These are phyloP conservation scores for Primulina eburnea DNA, from an alignment of 257 asterid species.

Conservation along the genomic window DNA sequence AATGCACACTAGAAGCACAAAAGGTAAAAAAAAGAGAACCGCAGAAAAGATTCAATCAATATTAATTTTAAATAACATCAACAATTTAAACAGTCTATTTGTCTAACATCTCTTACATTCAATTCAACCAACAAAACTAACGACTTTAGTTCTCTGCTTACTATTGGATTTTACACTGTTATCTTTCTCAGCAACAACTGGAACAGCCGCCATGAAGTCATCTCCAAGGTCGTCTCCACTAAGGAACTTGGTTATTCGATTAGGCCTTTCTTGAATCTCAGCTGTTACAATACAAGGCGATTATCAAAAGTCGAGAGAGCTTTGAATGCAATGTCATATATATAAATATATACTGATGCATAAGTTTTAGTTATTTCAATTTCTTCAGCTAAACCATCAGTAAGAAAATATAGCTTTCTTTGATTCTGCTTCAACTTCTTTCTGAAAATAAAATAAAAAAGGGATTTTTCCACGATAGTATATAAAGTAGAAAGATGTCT, in stretches of 20 bases:
- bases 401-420: too few species aligned
- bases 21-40: too few species aligned
- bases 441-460: too few species aligned
- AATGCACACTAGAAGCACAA: too few species aligned
- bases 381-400: too few species aligned
- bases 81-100: neutral
- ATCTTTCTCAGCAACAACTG: slow-evolving; percentile 28
- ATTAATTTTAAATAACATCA: too few species aligned
- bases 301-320: slow-evolving; percentile 5
- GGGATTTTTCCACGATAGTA: too few species aligned
- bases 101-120: neutral
- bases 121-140: slow-evolving; percentile 63
- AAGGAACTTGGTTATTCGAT: slow-evolving; percentile 51
- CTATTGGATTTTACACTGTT: slow-evolving; percentile 38
- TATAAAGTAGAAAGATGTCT: too few species aligned
- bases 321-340: neutral
- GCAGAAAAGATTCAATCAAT: too few species aligned
- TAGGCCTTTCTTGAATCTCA: slow-evolving; percentile 44
- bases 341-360: too few species aligned
- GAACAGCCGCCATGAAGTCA: slow-evolving; percentile 48
- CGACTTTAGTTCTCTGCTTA: slow-evolving; percentile 65
- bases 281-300: slow-evolving; percentile 28
- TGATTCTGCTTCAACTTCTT: too few species aligned
- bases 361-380: too few species aligned
- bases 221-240: slow-evolving; percentile 98